Percentiles rank a stretch among this genome's conserved stretches.
Evolutionary conservation across 208 protist genomes (phyloP).

Genomic region (Willaertia magna): DNA sequence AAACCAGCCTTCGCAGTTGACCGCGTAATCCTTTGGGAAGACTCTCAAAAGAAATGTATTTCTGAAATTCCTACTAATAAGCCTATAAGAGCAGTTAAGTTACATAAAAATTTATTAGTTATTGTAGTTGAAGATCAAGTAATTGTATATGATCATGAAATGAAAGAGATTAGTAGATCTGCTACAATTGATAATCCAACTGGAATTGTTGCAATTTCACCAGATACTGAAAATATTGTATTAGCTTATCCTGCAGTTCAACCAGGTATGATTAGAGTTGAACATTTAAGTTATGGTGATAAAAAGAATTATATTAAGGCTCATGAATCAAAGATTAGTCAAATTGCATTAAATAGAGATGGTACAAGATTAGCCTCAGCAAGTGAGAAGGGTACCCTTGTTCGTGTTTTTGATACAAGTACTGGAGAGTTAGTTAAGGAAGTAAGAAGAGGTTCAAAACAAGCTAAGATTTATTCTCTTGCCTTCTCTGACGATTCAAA

Average conservation of each 20-base stretch:
- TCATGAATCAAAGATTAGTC: constrained; percentile 54
- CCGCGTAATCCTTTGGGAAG: background rate
- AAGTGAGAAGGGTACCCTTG: constrained; percentile 69
- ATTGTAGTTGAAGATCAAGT: background rate
- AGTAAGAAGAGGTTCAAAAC: constrained; percentile 53
- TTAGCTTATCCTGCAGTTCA: background rate
- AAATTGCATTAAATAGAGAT: constrained; percentile 61
- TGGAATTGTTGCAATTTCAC: background rate
- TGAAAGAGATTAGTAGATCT: background rate
- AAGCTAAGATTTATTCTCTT: constrained; percentile 45
- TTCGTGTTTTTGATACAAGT: constrained; percentile 66
- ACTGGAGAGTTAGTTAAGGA: constrained; percentile 47
- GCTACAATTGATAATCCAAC: background rate
- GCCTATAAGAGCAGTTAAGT: background rate
- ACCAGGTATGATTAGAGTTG: background rate
- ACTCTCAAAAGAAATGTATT: background rate
- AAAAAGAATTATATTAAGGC: constrained; percentile 18
- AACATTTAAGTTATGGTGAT: background rate
- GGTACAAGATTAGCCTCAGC: constrained; percentile 62
- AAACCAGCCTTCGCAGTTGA: background rate
- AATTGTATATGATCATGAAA: constrained; percentile 6
- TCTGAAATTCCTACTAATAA: background rate
- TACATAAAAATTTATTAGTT: background rate
- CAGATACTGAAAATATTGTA: background rate
- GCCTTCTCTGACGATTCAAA: constrained; percentile 42